Conservation (phyloP, 148 eudicot genomes). For the Bassia scoparia region DNA sequence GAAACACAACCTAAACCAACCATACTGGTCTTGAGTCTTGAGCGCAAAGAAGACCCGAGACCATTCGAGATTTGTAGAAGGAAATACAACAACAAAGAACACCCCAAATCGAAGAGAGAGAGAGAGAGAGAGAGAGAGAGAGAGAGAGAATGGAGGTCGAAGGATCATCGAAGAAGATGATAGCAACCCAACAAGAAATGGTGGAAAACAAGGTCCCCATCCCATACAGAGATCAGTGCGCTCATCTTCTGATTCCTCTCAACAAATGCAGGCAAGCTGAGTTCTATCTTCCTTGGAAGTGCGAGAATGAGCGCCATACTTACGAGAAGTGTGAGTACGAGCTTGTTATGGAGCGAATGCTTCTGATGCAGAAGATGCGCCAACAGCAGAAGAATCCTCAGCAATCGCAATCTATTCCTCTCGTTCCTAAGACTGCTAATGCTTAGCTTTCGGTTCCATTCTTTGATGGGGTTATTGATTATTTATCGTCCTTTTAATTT, state of each 20-base stretch:
- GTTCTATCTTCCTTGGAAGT: constrained; percentile 89
- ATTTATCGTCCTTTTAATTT: neutral
- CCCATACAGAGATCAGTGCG: constrained; percentile 89
- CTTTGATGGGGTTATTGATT: neutral
- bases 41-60: no score
- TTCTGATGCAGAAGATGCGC: constrained; percentile 81
- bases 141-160: constrained; percentile 70
- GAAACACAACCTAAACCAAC: no score
- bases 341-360: constrained; percentile 97
- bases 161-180: constrained; percentile 95
- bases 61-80: no score
- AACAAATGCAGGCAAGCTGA: constrained; percentile 91
- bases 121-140: constrained; percentile 5
- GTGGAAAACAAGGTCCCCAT: constrained; percentile 64
- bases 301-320: constrained; percentile 71
- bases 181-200: constrained; percentile 90
- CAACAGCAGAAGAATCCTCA: constrained; percentile 39
- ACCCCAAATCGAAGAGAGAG: neutral
- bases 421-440: constrained; percentile 68
- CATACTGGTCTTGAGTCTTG: no score
- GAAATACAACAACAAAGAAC: neutral
- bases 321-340: constrained; percentile 98
- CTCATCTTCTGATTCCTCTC: constrained; percentile 87
- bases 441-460: constrained; percentile 35
- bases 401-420: constrained; percentile 38